Conservation (phyloP, 2,329 filamentous ascomycete species). For the Aspergillus nomiae region DNA sequence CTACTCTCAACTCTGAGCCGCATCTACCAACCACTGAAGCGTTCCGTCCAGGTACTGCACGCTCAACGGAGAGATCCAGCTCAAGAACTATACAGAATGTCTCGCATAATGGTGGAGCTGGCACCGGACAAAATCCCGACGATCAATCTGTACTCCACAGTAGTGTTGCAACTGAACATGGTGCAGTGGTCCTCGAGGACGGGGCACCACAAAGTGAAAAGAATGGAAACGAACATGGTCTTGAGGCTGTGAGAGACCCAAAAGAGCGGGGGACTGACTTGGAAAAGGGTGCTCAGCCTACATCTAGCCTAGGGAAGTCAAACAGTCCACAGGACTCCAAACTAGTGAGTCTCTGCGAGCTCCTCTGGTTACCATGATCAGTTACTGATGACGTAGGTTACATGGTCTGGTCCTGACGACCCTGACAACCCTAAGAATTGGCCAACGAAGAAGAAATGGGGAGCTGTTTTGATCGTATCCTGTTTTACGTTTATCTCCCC, state of each 20-base stretch:
- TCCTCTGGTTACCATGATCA: background rate
- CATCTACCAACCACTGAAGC: conserved; percentile 8
- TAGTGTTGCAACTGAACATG: conserved; percentile 17
- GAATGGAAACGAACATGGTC: conserved; percentile 13
- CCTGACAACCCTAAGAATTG: conserved; percentile 57
- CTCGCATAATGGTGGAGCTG: conserved; percentile 24
- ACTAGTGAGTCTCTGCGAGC: conserved; percentile 22
- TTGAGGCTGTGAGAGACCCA: conserved; percentile 27
- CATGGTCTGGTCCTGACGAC: conserved; percentile 57
- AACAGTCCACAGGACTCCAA: conserved; percentile 27
- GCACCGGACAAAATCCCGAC: conserved; percentile 36
- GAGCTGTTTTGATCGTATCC: conserved; percentile 56
- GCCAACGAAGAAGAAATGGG: conserved; percentile 59
- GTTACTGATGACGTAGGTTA: conserved; percentile 31
- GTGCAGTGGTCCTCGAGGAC: conserved; percentile 6
- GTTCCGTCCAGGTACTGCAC: conserved; percentile 4
- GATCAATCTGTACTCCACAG: conserved; percentile 36
- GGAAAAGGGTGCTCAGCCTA: conserved; percentile 19
- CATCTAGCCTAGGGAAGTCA: conserved; percentile 27
- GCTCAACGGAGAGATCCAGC: conserved; percentile 11
- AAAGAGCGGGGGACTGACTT: conserved; percentile 32
- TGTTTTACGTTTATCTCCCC: conserved; percentile 65
- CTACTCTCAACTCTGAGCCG: conserved; percentile 18
- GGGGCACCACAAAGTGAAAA: conserved; percentile 17
- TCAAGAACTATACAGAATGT: conserved; percentile 21